phyloP scores from a whole-genome alignment of 805 yeast species.

The Kodamaea kaohsiungensis region DNA sequence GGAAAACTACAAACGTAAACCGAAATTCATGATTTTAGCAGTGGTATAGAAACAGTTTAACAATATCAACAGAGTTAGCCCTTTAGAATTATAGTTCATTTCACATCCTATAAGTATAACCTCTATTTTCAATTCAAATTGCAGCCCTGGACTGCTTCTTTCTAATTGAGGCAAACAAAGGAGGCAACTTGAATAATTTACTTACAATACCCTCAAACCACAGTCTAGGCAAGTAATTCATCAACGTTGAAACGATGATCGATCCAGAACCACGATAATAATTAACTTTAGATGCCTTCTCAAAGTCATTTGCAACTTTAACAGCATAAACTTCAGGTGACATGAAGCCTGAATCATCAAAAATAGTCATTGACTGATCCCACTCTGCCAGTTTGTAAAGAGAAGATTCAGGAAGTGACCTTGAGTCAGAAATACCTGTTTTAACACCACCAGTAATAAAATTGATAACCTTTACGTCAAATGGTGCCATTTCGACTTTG shows the following conservation, averaged over 20 bases:
- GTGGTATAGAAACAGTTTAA: too few species aligned
- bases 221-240: neutral
- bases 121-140: too few species aligned
- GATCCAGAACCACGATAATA: conserved; percentile 5
- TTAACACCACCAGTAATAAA: conserved; percentile 75
- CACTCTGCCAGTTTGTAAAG: conserved; percentile 55
- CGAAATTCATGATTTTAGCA: too few species aligned
- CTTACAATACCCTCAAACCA: neutral
- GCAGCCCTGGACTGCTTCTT: neutral
- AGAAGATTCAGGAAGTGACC: conserved; percentile 59
- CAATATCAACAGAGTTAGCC: too few species aligned
- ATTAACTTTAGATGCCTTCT: neutral
- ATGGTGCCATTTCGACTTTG: conserved; percentile 67
- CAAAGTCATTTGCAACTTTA: conserved; percentile 50
- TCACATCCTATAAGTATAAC: too few species aligned
- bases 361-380: conserved; percentile 20
- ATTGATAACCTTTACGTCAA: conserved; percentile 71
- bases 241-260: neutral
- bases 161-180: neutral
- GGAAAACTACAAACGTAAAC: too few species aligned
- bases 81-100: too few species aligned
- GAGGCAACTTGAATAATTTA: neutral
- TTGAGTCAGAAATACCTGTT: conserved; percentile 61
- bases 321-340: conserved; percentile 55
- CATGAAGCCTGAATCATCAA: conserved; percentile 56